Evolutionary conservation across 2,329 filamentous ascomycete species (phyloP), one percentile per base, ranked within the genome.

Genomic region (Metarhizium brunneum): DNA sequence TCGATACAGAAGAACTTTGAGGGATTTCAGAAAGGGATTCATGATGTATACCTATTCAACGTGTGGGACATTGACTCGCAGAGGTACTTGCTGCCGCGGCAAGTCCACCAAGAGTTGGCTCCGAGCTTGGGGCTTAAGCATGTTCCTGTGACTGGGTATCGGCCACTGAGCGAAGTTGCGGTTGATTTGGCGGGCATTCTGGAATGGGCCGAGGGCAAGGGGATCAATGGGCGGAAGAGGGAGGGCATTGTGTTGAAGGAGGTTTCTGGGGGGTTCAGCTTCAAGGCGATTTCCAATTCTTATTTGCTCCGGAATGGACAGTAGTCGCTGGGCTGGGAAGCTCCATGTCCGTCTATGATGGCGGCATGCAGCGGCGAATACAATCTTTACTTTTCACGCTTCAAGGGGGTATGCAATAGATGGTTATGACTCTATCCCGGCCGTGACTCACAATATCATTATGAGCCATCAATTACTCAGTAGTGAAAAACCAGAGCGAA

Each of bases 31-130:
- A 43, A 43, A 1, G 61, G 58, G 8, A 16, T 54, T 8, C 63
- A 66, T 57, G 64, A 64, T 6, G 69, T 72, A 53, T 69, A 68
- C 52, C 62, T 73, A 16, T 73, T 65, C 47, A 56, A 64, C 6
- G 58, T 71, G 11, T 66, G 63, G 55, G 67, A 73, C 54, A 25
- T 72, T 7, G 64, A 67, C 35, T 48, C 55, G 35, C 61, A 65
- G 43, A 57, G 55, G 20, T 65, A 69, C 48, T 54, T 69, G 47
- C 11, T 61, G 1, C 68, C 69, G 2, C 55, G 57, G 3, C 56
- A 59, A 13, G 67, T 67, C 10, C 62, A 69, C 25, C 25, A 25
- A 25, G 56, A 18, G 7, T 66, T 68, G 54, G 64, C 65, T 4
- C 47, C 50, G 16, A 38, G 57, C n/a, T 55, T 69, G 2, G 62